A percentile compares a stretch with the other conserved stretches of the same genome.
phyloP scores from a whole-genome alignment of 1,284 basidiomycete species.

The Leccinum solheimii region DNA sequence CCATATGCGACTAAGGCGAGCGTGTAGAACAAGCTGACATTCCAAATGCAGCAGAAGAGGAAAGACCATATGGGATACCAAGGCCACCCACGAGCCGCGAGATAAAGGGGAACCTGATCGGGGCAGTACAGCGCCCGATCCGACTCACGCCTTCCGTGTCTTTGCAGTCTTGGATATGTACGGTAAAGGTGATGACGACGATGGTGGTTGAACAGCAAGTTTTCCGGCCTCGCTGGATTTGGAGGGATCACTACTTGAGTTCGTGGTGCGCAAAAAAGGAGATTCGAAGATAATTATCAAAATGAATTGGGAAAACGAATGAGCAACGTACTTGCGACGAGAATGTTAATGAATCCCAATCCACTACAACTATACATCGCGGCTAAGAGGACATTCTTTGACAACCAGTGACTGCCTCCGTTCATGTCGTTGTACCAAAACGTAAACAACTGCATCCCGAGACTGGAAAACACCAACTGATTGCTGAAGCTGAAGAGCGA shows the following conservation, averaged over 20 bases:
- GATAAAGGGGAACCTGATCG: constrained; percentile 34
- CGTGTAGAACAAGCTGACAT: constrained; percentile 27
- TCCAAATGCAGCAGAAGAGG: constrained; percentile 27
- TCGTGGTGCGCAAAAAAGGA: too few relatives aligned
- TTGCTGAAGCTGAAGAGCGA: constrained; percentile 28
- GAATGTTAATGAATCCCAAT: constrained; percentile 16
- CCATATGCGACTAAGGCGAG: constrained; percentile 29
- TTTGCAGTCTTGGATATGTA: constrained; percentile 44
- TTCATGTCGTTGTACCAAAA: constrained; percentile 41
- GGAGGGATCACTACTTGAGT: constrained; percentile 16
- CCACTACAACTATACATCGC: constrained; percentile 34
- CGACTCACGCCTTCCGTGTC: constrained; percentile 38
- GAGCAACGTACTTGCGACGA: constrained; percentile 36
- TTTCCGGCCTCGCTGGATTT: constrained; percentile 22
- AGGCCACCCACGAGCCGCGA: constrained; percentile 28
- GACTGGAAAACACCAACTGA: constrained; percentile 33
- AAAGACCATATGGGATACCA: constrained; percentile 26
- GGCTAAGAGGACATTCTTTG: constrained; percentile 39
- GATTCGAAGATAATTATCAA: not conserved
- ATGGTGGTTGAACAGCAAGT: constrained; percentile 9
- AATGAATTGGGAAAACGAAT: not conserved
- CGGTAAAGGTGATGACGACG: constrained; percentile 34
- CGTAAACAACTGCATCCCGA: constrained; percentile 33
- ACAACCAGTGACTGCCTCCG: constrained; percentile 37
- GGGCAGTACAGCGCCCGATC: constrained; percentile 37